Base-by-base conservation (phyloP, 208 protist species). In the Phytomonas serpens region DNA sequence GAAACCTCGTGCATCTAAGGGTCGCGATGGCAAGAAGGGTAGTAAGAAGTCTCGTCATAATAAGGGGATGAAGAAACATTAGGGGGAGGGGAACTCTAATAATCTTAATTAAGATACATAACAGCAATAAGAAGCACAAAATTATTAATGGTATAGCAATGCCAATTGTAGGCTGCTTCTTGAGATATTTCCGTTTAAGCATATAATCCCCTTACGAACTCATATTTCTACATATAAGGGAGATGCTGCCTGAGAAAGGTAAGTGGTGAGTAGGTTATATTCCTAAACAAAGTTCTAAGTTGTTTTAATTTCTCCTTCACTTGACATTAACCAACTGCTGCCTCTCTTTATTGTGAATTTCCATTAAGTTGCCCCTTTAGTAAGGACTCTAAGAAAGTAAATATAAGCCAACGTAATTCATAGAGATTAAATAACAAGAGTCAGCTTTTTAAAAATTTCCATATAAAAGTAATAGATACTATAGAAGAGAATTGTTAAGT, bases 31-130 rank as follows among this genome's bases (percentile, higher is more conserved):
- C 13, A 82, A 79, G 31, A 84, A 85, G 71, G 65, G 83, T 34
- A 85, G 81, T 73, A 93, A 88, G 52, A 96, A 94, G 80, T 85
- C 84, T 13, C 81, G 91, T 13, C 85, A 92, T 63, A 65, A 63
- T 42, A 92, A 88, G 77, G 68, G 78, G 34, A 74, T 89, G 37
- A 77, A 81, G 71, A 87, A 82, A 66, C 91, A 94, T 77, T 96
- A 79, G 84, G 29, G 11, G 14, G 37, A 34, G 5, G 16, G 16
- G 51, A 16, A 23, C 37, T 11, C 37, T 13, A 11, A 13, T 40
- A 69, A 57, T 61, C 10, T 68, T 34, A 23, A 52, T 29, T 33
- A 57, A 36, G 64, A 27, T 34, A 31, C 61, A 52, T 71, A 62
- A 69, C 57, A 32, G 61, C 67, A 2, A 33, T 37, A 42, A 36